Base-by-base conservation (phyloP, 441 rosid genomes). In the Corymbia calophylla region DNA sequence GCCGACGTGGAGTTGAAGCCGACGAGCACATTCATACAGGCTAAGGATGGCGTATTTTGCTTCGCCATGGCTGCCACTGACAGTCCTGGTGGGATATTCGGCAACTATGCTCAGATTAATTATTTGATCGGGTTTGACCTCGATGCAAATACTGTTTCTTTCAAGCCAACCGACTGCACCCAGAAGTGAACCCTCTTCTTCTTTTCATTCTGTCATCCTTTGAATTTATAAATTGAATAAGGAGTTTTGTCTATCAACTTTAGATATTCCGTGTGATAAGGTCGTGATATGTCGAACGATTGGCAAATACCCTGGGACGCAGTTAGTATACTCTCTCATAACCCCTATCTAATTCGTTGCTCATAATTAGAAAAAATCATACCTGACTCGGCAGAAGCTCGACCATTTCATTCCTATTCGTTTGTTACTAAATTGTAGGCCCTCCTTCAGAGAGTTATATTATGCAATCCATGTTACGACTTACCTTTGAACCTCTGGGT, bases 101-200 rank as follows among this genome's bases (percentile, higher is more conserved):
- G 97, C 25, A 95, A 94, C 91, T 89, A 93, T 88, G 92, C 95
- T 88, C 97, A 95, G 91, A 92, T 90, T 93, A 90, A 97, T 84
- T 93, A 91, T 48, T 60, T 94, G 25, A 92, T 96, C 39, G 96
- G 96, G 12, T 96, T 93, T 89, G 97, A 97, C 64, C 91, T 95
- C 66, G 93, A 90, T 82, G 44, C 68, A 25, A 93, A 86, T 47
- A 91, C 86, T 7, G 92, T 95, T 9, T 95, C 95, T 68, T 97
- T 96, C 89, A 93, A 88, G 91, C 91, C 90, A 31, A 93, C 93
- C 53, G 96, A 94, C 88, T 97, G 97, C 88, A 81, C 95, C 89
- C 77, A 91, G 53, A 89, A 21, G 82, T 39, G 49, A 39, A 73
- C 48, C 49, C 49, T 68, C 82, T 73, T 21, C 82, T 73, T 21